These are phyloP conservation scores for Leishmania gerbilli DNA, from an alignment of 208 protist species.

Conservation along the genomic window DNA sequence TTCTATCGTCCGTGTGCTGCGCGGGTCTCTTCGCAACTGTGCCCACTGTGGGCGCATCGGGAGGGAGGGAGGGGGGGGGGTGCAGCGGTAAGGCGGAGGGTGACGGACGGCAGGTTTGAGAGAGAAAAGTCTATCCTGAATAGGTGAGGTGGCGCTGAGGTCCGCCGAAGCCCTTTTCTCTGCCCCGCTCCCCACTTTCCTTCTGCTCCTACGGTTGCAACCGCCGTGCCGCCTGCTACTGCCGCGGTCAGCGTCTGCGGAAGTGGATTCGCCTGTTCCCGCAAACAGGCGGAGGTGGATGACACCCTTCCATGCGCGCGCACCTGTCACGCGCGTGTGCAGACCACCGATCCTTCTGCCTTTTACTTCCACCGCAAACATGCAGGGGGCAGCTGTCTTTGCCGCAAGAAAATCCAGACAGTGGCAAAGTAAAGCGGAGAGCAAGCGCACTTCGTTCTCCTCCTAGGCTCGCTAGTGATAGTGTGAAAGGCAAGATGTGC, in stretches of 20 bases:
- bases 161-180: background rate
- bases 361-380: background rate
- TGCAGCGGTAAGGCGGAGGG: background rate
- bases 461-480: background rate
- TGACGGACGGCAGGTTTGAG: background rate
- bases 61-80: no score
- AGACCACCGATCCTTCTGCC: background rate
- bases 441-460: background rate
- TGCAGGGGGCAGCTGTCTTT: background rate
- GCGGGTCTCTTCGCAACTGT: background rate
- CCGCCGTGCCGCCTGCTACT: background rate
- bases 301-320: background rate
- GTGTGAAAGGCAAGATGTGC: background rate
- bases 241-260: background rate
- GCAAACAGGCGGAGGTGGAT: background rate
- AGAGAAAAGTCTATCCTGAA: background rate
- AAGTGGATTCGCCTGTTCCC: background rate
- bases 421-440: background rate
- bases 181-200: background rate
- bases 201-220: background rate
- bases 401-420: background rate
- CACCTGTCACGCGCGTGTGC: conserved; percentile 1
- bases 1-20: no score
- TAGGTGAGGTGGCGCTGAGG: background rate
- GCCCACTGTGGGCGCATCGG: background rate